Evolutionary conservation across 164 flowering plant species (phyloP).

Genomic region (Nelumbo lutea): DNA sequence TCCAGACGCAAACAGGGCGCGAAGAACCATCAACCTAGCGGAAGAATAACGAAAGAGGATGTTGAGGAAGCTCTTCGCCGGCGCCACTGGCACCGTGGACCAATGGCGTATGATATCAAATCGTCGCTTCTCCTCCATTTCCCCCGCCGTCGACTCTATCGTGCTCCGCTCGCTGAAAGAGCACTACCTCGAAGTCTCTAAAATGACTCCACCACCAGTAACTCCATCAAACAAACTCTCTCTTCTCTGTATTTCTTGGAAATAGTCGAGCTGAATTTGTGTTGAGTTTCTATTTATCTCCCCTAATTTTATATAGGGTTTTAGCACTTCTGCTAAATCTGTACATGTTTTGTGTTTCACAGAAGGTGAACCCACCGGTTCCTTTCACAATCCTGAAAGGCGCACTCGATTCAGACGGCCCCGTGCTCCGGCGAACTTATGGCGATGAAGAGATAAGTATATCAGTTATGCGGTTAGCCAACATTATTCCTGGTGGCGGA

Average conservation of each 20-base stretch:
- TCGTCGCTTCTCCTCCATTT: conserved; percentile 22
- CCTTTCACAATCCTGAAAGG: conserved; percentile 64
- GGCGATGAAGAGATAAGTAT: conserved; percentile 61
- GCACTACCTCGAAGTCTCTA: conserved; percentile 81
- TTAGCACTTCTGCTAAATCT: not conserved
- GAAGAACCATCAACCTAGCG: too few species aligned
- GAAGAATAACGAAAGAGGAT: not conserved
- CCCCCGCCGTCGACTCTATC: conserved; percentile 59
- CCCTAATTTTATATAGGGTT: not conserved
- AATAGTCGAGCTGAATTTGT: not conserved
- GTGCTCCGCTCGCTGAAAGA: conserved; percentile 85
- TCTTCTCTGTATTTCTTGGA: not conserved
- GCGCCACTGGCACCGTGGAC: conserved; percentile 12
- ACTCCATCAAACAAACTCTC: not conserved
- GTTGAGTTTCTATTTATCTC: conserved; percentile 2
- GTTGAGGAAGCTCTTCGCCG: conserved; percentile 16
- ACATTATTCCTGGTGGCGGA: conserved; percentile 37
- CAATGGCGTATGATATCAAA: conserved; percentile 29
- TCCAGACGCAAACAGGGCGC: too few species aligned
- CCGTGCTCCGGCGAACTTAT: conserved; percentile 54
- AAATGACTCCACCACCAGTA: conserved; percentile 83
- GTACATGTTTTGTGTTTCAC: conserved; percentile 10
- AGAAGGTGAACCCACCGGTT: conserved; percentile 82
- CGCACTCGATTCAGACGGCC: conserved; percentile 50
- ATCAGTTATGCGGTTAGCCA: conserved; percentile 60